Conservation (phyloP, 2,329 filamentous ascomycete genomes). For the Cladobotryum mycophilum region DNA sequence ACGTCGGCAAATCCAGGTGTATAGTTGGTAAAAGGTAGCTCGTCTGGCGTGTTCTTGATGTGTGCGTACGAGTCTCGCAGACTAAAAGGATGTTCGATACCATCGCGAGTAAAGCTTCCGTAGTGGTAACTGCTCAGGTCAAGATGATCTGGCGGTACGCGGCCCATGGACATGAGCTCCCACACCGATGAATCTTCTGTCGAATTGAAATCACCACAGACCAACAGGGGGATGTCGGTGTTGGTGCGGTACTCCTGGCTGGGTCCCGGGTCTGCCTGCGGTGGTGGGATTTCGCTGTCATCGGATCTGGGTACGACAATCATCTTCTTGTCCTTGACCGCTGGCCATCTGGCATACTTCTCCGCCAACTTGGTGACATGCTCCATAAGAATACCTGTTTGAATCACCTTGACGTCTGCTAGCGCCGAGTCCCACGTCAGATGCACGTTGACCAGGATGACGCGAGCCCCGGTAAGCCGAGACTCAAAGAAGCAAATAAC, state of each 20-base stretch:
- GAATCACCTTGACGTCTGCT: slow-evolving; percentile 92
- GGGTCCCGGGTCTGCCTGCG: slow-evolving; percentile 61
- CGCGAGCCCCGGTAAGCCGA: slow-evolving; percentile 75
- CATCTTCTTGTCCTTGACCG: slow-evolving; percentile 74
- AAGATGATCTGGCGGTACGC: slow-evolving; percentile 68
- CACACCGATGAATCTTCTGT: slow-evolving; percentile 82
- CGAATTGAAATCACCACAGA: slow-evolving; percentile 97
- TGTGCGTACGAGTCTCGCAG: slow-evolving; percentile 83
- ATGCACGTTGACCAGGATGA: slow-evolving; percentile 92
- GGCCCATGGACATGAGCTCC: slow-evolving; percentile 77
- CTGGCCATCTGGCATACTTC: slow-evolving; percentile 71
- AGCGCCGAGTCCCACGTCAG: slow-evolving; percentile 89
- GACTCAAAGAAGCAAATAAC: slow-evolving; percentile 92
- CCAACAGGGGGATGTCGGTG: slow-evolving; percentile 80
- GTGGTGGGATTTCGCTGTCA: slow-evolving; percentile 44
- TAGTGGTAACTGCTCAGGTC: slow-evolving; percentile 80
- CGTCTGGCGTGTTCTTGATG: slow-evolving; percentile 74
- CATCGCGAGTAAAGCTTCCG: slow-evolving; percentile 85
- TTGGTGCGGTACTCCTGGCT: slow-evolving; percentile 82
- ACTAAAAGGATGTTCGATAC: slow-evolving; percentile 91
- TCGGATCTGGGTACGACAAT: slow-evolving; percentile 38
- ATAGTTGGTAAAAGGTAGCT: slow-evolving; percentile 93
- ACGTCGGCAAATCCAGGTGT: slow-evolving; percentile 87
- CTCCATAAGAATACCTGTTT: slow-evolving; percentile 93
- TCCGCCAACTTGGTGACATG: slow-evolving; percentile 81